Percentiles rank a stretch among this genome's conserved stretches.
Conservation (phyloP, 345 rosid genomes). For the Lagerstroemia speciosa region DNA sequence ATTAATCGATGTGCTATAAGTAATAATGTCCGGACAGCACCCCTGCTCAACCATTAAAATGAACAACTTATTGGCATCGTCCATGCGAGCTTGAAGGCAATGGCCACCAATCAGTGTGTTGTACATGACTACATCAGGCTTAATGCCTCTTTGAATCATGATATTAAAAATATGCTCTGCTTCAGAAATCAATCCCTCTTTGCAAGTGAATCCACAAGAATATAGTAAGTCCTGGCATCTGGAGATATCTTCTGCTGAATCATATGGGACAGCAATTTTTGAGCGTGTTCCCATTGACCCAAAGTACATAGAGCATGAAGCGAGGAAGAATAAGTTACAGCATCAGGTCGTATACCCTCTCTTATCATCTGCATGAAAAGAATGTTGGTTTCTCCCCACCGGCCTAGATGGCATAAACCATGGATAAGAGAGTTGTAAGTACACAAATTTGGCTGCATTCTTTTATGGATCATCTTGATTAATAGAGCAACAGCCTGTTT, state of each 20-base stretch:
- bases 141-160: conserved; percentile 1
- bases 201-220: not conserved
- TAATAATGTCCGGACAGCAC: too few species aligned
- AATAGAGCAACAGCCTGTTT: not conserved
- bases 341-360: not conserved
- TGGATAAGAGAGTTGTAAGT: conserved; percentile 13
- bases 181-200: too few species aligned
- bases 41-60: too few species aligned
- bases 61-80: too few species aligned
- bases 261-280: conserved; percentile 1
- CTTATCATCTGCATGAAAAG: conserved; percentile 14
- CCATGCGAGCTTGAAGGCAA: too few species aligned
- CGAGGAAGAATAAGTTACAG: not conserved
- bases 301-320: not conserved
- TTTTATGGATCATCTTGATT: not conserved
- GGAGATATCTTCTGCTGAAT: not conserved
- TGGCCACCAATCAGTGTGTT: conserved; percentile 5
- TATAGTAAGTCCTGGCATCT: not conserved
- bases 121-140: conserved; percentile 1
- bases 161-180: too few species aligned
- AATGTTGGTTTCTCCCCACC: conserved; percentile 21
- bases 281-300: not conserved
- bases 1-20: too few species aligned
- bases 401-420: conserved; percentile 16
- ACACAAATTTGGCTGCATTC: conserved; percentile 4